Conservation (phyloP, 352 stramenopile species). For the Bremia lactucae region DNA sequence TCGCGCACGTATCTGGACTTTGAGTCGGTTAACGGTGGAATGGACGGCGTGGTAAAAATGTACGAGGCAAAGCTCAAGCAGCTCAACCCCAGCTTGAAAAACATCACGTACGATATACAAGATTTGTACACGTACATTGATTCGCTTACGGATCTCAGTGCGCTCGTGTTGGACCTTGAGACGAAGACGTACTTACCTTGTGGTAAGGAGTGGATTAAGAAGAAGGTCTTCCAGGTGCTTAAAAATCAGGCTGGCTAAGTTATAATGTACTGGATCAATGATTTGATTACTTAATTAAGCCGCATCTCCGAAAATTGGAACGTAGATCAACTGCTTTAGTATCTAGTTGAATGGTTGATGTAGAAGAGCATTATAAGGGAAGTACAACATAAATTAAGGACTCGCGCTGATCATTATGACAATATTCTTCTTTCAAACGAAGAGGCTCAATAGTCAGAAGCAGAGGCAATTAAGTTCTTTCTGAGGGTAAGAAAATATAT, state of each 20-base stretch:
- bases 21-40: conserved; percentile 82
- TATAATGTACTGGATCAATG: neutral
- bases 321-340: conserved; percentile 16
- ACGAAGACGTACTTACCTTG: conserved; percentile 86
- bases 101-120: conserved; percentile 88
- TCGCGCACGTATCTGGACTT: conserved; percentile 87
- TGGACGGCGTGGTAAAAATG: conserved; percentile 88
- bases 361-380: conserved; percentile 38
- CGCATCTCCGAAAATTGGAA: neutral
- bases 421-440: too few relatives aligned
- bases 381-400: too few relatives aligned
- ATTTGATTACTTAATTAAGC: conserved; percentile 13
- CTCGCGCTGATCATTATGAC: too few relatives aligned
- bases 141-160: conserved; percentile 78
- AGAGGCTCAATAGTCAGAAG: too few relatives aligned
- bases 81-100: conserved; percentile 78
- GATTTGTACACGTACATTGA: conserved; percentile 90
- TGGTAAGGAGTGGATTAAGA: conserved; percentile 87
- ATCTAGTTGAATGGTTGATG: conserved; percentile 41
- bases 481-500: too few relatives aligned
- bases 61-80: conserved; percentile 88
- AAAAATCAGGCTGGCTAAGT: conserved; percentile 78
- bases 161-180: conserved; percentile 83
- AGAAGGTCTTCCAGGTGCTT: conserved; percentile 87
- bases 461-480: too few relatives aligned